Conservation (phyloP, 805 yeast genomes). For the Candida pini region DNA sequence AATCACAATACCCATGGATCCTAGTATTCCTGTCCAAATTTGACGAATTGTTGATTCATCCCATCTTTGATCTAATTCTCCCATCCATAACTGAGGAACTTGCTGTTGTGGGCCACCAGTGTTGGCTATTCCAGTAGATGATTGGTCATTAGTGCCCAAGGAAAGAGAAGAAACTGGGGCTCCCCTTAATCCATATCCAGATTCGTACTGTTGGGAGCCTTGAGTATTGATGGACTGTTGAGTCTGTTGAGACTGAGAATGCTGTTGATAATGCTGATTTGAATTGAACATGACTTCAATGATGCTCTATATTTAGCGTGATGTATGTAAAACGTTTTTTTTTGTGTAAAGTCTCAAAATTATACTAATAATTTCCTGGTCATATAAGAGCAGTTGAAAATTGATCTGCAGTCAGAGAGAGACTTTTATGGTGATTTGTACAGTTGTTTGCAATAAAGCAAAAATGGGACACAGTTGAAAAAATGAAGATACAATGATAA, state of each 20-base stretch:
- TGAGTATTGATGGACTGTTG: too few species aligned
- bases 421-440: too few species aligned
- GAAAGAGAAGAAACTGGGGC: constrained; percentile 6
- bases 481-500: too few species aligned
- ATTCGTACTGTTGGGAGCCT: constrained; percentile 6
- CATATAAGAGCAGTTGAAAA: too few species aligned
- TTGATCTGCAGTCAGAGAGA: too few species aligned
- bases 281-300: constrained; percentile 12
- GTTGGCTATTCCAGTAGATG: too few species aligned
- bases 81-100: constrained; percentile 70
- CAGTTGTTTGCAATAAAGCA: too few species aligned
- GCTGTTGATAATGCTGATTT: constrained; percentile 6
- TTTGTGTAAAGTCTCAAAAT: too few species aligned
- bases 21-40: constrained; percentile 51
- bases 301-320: too few species aligned
- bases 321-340: too few species aligned
- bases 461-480: too few species aligned
- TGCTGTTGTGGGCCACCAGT: constrained; percentile 10
- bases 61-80: constrained; percentile 83
- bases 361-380: too few species aligned
- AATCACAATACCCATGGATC: constrained; percentile 54
- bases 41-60: constrained; percentile 61
- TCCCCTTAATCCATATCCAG: constrained; percentile 6
- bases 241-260: constrained; percentile 3
- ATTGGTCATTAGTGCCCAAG: constrained; percentile 3